Percentiles rank a stretch among this genome's conserved stretches.
These are phyloP conservation scores for Saccharomyces hybrid DNA, from an alignment of 1,139 yeast genomes.

Conservation along the genomic window DNA sequence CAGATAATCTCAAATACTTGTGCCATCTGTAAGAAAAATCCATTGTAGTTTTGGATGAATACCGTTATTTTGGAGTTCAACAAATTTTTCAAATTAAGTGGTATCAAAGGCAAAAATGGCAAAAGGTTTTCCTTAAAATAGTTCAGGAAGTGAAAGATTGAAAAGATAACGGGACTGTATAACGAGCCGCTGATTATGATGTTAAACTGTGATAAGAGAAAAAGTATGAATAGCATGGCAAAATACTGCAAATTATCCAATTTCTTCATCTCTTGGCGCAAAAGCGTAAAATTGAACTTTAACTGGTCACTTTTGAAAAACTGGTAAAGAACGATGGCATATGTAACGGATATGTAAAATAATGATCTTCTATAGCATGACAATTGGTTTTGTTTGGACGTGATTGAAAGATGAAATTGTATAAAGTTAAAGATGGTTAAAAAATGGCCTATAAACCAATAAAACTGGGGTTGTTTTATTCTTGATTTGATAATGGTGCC, in stretches of 20 bases:
- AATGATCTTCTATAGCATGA: constrained; percentile 17
- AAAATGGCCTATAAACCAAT: constrained; percentile 30
- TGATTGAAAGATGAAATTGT: constrained; percentile 21
- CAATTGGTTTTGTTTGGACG: constrained; percentile 16
- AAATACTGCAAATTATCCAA: constrained; percentile 30
- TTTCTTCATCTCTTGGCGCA: constrained; percentile 16
- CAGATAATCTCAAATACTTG: constrained; percentile 25
- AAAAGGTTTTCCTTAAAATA: constrained; percentile 38
- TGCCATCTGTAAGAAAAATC: constrained; percentile 20
- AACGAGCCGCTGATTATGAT: constrained; percentile 35
- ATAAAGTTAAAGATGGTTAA: constrained; percentile 26
- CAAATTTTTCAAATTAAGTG: constrained; percentile 12
- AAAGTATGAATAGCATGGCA: constrained; percentile 16
- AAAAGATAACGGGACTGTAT: constrained; percentile 49
- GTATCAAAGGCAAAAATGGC: constrained; percentile 27
- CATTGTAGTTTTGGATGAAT: constrained; percentile 24
- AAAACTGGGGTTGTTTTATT: constrained; percentile 29
- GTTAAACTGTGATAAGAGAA: constrained; percentile 13
- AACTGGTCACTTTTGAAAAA: constrained; percentile 27
- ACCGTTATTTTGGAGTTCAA: constrained; percentile 14
- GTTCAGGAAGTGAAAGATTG: constrained; percentile 47
- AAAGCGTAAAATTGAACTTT: constrained; percentile 8
- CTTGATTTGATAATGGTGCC: constrained; percentile 19
- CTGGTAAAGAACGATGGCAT: constrained; percentile 30
- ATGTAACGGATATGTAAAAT: constrained; percentile 22